phyloP scores from a whole-genome alignment of 306 rosid species.

The Trifolium repens region DNA sequence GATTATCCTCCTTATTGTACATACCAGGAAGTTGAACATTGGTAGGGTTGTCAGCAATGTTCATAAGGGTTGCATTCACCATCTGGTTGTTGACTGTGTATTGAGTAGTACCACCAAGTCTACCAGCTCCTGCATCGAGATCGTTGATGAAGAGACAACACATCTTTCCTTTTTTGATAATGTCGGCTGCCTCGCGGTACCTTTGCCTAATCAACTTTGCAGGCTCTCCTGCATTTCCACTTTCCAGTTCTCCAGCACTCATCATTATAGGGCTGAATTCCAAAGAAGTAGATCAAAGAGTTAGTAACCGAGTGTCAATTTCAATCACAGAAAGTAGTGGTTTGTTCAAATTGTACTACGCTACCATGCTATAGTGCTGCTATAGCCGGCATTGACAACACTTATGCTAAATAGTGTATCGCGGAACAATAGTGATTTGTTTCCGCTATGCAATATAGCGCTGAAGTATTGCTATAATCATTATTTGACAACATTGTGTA shows the following conservation, averaged over 20 bases:
- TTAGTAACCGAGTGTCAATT: background rate
- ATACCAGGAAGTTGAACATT: slow-evolving; percentile 80
- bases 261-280: slow-evolving; percentile 77
- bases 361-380: too few relatives aligned
- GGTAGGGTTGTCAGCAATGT: slow-evolving; percentile 81
- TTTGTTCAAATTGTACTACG: too few relatives aligned
- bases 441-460: too few relatives aligned
- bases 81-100: slow-evolving; percentile 85
- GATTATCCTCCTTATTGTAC: slow-evolving; percentile 81
- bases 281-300: background rate
- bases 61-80: slow-evolving; percentile 87
- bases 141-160: slow-evolving; percentile 82
- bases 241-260: slow-evolving; percentile 96
- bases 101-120: slow-evolving; percentile 75
- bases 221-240: slow-evolving; percentile 97
- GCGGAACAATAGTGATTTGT: too few relatives aligned
- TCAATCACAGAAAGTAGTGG: background rate
- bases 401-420: too few relatives aligned
- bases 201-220: slow-evolving; percentile 88
- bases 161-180: slow-evolving; percentile 75
- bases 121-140: slow-evolving; percentile 85
- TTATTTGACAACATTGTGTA: background rate
- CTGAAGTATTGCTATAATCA: too few relatives aligned
- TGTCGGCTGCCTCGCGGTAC: slow-evolving; percentile 84
- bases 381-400: too few relatives aligned